phyloP scores from a whole-genome alignment of 768 basidiomycete species.

The Tulasnella sp. region DNA sequence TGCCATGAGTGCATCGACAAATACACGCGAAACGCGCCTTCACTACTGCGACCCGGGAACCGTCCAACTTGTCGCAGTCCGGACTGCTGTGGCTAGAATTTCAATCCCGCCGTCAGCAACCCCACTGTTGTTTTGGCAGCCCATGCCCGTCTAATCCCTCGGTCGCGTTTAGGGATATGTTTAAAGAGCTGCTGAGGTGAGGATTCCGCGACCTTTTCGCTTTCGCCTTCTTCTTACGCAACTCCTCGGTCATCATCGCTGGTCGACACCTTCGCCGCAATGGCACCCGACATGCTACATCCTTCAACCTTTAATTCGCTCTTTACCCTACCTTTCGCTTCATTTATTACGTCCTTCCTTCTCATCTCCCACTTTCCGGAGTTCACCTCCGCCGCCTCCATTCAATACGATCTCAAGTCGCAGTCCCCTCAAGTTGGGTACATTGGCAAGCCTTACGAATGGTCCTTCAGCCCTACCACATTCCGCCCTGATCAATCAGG shows the following conservation, averaged over 20 bases:
- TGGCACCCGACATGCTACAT: neutral
- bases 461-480: constrained; percentile 63
- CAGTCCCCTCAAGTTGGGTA: constrained; percentile 82
- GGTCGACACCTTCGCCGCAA: constrained; percentile 4
- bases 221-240: neutral
- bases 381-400: constrained; percentile 39
- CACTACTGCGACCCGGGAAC: neutral
- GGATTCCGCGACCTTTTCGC: neutral
- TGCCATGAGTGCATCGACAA: neutral
- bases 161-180: neutral
- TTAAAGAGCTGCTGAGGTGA: neutral
- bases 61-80: neutral
- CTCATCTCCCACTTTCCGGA: neutral
- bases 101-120: neutral
- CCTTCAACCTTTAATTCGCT: neutral
- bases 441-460: constrained; percentile 58
- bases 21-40: neutral
- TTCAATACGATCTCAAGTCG: constrained; percentile 58
- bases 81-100: neutral
- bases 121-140: neutral
- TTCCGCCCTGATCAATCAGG: constrained; percentile 45
- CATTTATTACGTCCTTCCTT: neutral
- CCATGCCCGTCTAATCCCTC: neutral
- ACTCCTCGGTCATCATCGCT: constrained; percentile 15
- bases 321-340: neutral